Conservation (phyloP, 1,284 basidiomycete species). For the Vanrija sp. region DNA sequence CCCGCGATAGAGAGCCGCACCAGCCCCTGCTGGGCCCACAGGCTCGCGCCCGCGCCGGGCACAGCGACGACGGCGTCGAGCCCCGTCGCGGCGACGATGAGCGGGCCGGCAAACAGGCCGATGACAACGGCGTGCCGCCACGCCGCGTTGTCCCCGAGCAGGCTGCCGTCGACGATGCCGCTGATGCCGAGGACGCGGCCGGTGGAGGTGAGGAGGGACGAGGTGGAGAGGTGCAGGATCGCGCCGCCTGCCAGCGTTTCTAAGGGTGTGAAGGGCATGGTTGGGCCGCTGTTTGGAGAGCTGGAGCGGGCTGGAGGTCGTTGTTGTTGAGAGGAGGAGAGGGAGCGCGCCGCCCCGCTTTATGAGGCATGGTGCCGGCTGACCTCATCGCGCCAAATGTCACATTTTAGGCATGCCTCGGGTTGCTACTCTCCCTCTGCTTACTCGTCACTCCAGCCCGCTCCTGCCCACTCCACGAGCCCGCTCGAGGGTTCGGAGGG, state of each 20-base stretch:
- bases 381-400: no score
- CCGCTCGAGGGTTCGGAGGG: no score
- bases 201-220: constrained; percentile 57
- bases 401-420: no score
- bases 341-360: no score
- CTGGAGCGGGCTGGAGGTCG: not conserved
- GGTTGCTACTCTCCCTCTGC: no score
- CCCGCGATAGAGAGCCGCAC: constrained; percentile 54
- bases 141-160: constrained; percentile 52
- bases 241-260: constrained; percentile 62
- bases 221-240: constrained; percentile 57
- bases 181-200: constrained; percentile 63
- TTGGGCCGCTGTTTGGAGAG: not conserved
- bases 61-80: constrained; percentile 41
- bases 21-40: constrained; percentile 32
- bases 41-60: constrained; percentile 54
- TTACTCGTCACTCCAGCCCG: no score
- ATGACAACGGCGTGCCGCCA: constrained; percentile 36
- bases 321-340: not conserved
- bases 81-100: constrained; percentile 19
- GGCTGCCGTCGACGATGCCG: constrained; percentile 58
- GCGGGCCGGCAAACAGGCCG: constrained; percentile 39
- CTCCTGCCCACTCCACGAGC: no score
- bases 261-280: constrained; percentile 53
- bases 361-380: no score